Conservation (phyloP, 257 asterid species). For the Catharanthus roseus region DNA sequence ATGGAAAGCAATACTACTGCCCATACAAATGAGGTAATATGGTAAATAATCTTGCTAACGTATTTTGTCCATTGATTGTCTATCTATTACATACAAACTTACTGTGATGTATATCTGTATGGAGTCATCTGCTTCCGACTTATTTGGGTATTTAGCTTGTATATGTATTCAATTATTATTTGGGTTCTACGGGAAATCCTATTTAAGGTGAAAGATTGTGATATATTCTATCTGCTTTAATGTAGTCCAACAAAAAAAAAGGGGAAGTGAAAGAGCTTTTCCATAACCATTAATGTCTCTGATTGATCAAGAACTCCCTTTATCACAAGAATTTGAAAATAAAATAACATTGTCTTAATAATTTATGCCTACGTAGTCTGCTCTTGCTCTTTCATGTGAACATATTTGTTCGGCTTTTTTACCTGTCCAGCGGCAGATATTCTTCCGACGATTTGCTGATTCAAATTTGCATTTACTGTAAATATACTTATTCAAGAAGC, state of each 20-base stretch:
- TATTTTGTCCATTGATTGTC: background rate
- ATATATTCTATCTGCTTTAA: background rate
- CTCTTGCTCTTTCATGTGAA: no score
- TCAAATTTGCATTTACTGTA: no score
- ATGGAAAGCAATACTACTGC: constrained; percentile 57
- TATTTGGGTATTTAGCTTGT: no score
- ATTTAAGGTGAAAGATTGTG: background rate
- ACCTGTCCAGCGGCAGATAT: no score
- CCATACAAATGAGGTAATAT: constrained; percentile 44
- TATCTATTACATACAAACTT: background rate
- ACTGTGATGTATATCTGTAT: background rate
- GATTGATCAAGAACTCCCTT: background rate
- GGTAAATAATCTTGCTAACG: background rate
- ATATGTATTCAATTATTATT: no score
- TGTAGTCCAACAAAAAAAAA: background rate
- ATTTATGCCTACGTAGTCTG: no score
- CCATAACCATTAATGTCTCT: background rate
- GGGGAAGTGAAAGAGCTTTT: background rate
- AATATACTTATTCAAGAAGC: no score
- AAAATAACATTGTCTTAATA: no score
- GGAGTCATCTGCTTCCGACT: background rate
- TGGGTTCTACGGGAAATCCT: no score
- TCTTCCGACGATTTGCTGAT: no score
- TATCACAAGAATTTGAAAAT: background rate
- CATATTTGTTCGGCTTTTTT: no score